Percentiles rank a stretch among this genome's conserved stretches.
These are phyloP conservation scores for Sophora flavescens DNA, from an alignment of 306 rosid genomes.

Conservation along the genomic window DNA sequence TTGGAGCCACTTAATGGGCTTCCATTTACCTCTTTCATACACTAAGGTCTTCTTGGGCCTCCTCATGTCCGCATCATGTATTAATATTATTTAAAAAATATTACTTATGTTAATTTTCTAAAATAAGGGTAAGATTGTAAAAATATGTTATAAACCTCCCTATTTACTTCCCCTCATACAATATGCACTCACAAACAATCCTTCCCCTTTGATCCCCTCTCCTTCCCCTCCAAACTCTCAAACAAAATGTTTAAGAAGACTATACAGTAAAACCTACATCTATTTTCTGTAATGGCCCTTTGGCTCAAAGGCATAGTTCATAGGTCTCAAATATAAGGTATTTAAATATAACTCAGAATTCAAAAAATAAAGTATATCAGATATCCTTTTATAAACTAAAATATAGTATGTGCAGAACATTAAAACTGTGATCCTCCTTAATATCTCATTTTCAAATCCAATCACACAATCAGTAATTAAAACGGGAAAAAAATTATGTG, in stretches of 20 bases:
- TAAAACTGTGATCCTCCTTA: slow-evolving; percentile 12
- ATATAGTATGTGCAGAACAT: slow-evolving; percentile 3
- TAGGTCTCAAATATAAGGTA: neutral
- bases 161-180: too few relatives aligned
- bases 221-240: too few relatives aligned
- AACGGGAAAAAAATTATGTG: neutral
- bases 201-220: too few relatives aligned
- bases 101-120: too few relatives aligned
- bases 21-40: too few relatives aligned
- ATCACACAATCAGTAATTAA: neutral
- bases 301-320: slow-evolving; percentile 15
- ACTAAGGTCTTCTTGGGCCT: too few relatives aligned
- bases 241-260: neutral
- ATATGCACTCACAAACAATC: too few relatives aligned
- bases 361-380: neutral
- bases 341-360: slow-evolving; percentile 3
- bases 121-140: too few relatives aligned
- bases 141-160: too few relatives aligned
- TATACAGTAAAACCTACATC: neutral
- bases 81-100: too few relatives aligned
- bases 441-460: slow-evolving; percentile 2
- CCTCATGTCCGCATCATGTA: too few relatives aligned
- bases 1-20: too few relatives aligned
- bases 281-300: neutral
- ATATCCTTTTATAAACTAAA: neutral